Conservation (phyloP, 371 early-diverging fungal species). For the Mucor sp. region DNA sequence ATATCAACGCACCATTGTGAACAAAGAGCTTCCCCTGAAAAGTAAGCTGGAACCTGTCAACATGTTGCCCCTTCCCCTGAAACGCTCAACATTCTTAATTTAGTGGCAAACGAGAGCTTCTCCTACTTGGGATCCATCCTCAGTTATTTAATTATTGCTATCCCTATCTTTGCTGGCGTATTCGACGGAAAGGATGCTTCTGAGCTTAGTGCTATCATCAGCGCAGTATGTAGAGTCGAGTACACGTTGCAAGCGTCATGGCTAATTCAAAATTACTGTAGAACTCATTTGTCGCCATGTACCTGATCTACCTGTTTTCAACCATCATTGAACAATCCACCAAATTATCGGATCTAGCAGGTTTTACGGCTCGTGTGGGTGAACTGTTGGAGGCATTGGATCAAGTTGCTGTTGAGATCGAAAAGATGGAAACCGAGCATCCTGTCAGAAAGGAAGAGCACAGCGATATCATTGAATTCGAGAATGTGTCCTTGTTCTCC, state of each 20-base stretch:
- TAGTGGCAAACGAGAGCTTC: slow-evolving; percentile 67
- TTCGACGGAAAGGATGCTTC: slow-evolving; percentile 68
- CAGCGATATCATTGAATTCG: slow-evolving; percentile 36
- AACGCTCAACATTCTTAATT: background rate
- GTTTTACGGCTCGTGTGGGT: slow-evolving; percentile 86
- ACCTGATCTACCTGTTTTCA: slow-evolving; percentile 74
- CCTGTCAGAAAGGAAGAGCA: slow-evolving; percentile 27
- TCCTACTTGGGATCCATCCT: slow-evolving; percentile 83
- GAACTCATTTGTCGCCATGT: slow-evolving; percentile 79
- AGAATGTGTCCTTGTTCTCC: slow-evolving; percentile 34
- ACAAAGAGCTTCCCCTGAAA: slow-evolving; percentile 64
- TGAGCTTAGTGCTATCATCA: slow-evolving; percentile 77
- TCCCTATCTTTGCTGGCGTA: slow-evolving; percentile 79
- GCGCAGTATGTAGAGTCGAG: slow-evolving; percentile 46
- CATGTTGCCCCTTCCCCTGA: background rate
- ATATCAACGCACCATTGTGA: slow-evolving; percentile 62
- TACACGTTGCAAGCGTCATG: background rate
- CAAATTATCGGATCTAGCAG: slow-evolving; percentile 76
- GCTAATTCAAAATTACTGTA: slow-evolving; percentile 9
- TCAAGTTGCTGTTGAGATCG: slow-evolving; percentile 43
- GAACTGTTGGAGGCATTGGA: slow-evolving; percentile 78
- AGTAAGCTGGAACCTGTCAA: slow-evolving; percentile 35
- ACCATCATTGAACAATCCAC: slow-evolving; percentile 72
- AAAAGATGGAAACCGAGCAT: slow-evolving; percentile 46
- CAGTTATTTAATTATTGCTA: slow-evolving; percentile 82